Conservation (phyloP, 352 stramenopile species). For the Nothophytophthora sp. region DNA sequence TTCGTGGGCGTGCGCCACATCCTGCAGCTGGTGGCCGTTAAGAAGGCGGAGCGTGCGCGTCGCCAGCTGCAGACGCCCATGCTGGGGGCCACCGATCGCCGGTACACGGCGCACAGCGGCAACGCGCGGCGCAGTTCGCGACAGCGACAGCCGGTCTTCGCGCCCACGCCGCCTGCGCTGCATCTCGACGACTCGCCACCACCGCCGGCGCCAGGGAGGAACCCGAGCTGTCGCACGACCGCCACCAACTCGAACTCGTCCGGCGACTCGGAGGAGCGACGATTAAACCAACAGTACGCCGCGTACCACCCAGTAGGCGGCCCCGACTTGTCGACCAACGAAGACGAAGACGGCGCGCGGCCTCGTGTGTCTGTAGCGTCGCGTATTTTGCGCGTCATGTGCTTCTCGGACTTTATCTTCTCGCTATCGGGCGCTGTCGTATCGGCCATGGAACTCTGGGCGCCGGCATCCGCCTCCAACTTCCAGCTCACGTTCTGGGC, state of each 20-base stretch:
- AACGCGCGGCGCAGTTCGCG: neutral
- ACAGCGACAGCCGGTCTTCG: neutral
- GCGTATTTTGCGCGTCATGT: slow-evolving; percentile 67
- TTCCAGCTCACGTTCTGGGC: slow-evolving; percentile 80
- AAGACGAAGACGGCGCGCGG: slow-evolving; percentile 26
- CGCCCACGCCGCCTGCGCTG: slow-evolving; percentile 12
- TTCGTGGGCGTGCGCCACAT: slow-evolving; percentile 70
- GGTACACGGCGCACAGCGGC: slow-evolving; percentile 13
- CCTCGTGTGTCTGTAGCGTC: slow-evolving; percentile 55
- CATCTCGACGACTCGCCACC: slow-evolving; percentile 8
- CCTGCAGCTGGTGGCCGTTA: slow-evolving; percentile 46
- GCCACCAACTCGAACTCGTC: slow-evolving; percentile 32
- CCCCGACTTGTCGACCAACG: slow-evolving; percentile 26
- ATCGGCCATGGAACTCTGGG: slow-evolving; percentile 55
- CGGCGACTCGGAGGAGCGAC: slow-evolving; percentile 23
- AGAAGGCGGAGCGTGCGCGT: slow-evolving; percentile 28
- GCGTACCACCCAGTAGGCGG: slow-evolving; percentile 16
- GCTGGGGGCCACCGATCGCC: slow-evolving; percentile 20
- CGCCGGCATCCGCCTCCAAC: slow-evolving; percentile 13
- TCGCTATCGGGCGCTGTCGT: slow-evolving; percentile 61
- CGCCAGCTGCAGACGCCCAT: slow-evolving; percentile 37
- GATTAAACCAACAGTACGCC: slow-evolving; percentile 24
- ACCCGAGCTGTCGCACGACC: slow-evolving; percentile 16
- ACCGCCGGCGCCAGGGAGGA: neutral
- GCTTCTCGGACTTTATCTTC: slow-evolving; percentile 72